Evolutionary conservation across 306 rosid species (phyloP), one percentile per base, ranked within the genome.

Genomic region (Ammopiptanthus mongolicus): DNA sequence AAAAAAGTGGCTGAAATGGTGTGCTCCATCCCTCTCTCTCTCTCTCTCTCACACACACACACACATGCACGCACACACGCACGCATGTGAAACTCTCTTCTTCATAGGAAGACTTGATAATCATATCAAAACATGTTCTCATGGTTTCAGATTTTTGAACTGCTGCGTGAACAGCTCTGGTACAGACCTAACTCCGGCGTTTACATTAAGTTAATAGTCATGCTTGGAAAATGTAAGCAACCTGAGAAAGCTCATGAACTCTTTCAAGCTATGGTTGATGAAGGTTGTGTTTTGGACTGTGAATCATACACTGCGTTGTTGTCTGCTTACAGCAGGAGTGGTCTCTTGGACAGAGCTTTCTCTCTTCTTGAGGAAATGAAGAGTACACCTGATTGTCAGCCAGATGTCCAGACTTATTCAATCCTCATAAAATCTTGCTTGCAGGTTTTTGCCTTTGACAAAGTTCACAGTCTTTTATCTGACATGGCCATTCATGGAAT

Each of bases 181-280:
- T 95, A 91, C 81, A 88, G 82, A 66, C 96, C 97, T 56, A 73
- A 86, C 51, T 3, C 91, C 37, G 93, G 91, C 80, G 71, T 95
- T 65, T 95, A 90, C 82, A 78, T 90, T 52, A 95, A 90, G 86
- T 82, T 91, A 48, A 91, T 95, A 52, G 96, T 95, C 73, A 91
- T 95, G 96, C 97, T 94, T 80, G 97, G 98, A 57, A 94, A 91
- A 84, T 95, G 98, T 81, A 88, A 86, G 84, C 96, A 88, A 85
- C 97, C 96, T 15, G 88, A 87, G 78, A 95, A 90, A 69, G 98
- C 96, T 19, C 73, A 21, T 60, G 90, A 87, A 73, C 89, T 95
- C 74, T 90, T 95, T 78, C 83, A 85, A 77, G 87, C 84, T 74
- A 95, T 91, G 97, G 70, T 91, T 60, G 90, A 88, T n/a, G 98